A percentile compares a stretch with the other conserved stretches of the same genome.
Conservation (phyloP, 441 rosid species). For the Adansonia madagascariensis region DNA sequence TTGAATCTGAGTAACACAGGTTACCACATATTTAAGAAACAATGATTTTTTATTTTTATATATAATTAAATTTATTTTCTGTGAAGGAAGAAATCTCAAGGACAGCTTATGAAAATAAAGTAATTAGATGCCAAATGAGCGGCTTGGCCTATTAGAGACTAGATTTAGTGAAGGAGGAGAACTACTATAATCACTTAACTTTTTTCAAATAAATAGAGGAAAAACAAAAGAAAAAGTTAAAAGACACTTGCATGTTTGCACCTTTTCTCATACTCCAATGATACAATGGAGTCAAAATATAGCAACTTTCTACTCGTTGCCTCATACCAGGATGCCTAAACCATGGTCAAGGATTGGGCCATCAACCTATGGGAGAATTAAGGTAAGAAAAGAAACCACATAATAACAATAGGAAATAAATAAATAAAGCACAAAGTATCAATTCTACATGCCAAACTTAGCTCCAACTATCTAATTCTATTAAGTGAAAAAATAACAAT, state of each 20-base stretch:
- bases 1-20: no score
- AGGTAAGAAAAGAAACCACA: conserved; percentile 15
- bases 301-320: conserved; percentile 89
- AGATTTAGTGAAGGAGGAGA: not conserved
- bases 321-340: conserved; percentile 99
- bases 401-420: not conserved
- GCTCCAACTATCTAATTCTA: not conserved
- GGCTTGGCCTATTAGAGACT: not conserved
- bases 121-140: not conserved
- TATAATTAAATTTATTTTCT: not conserved
- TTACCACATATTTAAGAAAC: not conserved
- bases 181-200: not conserved
- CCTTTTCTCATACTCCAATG: conserved; percentile 98
- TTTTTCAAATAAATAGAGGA: not conserved
- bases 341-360: conserved; percentile 98
- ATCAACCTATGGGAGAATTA: conserved; percentile 61
- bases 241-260: conserved; percentile 28
- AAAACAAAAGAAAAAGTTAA: not conserved
- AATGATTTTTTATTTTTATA: not conserved
- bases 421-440: not conserved
- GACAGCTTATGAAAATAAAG: not conserved
- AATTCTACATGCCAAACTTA: not conserved
- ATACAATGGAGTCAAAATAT: conserved; percentile 91
- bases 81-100: not conserved
- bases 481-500: not conserved